phyloP scores from a whole-genome alignment of 768 basidiomycete species.

The Udeniomyces megalosporus region DNA sequence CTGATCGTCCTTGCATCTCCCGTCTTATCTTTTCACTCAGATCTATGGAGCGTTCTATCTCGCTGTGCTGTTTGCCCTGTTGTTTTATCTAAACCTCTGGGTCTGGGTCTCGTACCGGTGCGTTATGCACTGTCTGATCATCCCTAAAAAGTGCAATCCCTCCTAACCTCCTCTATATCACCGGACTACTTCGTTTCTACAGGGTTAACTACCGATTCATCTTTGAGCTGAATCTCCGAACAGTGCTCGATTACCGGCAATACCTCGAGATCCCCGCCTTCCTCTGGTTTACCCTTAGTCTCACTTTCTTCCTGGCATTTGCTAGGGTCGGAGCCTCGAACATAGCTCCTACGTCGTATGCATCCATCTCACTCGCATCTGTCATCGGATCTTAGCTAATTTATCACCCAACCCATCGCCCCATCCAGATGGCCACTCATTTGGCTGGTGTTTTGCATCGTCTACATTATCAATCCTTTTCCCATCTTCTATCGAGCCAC shows the following conservation, averaged over 20 bases:
- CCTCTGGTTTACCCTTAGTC: constrained; percentile 54
- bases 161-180: constrained; percentile 4
- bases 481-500: constrained; percentile 47
- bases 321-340: constrained; percentile 39
- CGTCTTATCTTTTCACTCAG: not conserved
- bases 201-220: constrained; percentile 91
- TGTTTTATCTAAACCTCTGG: constrained; percentile 68
- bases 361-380: too few species aligned
- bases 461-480: constrained; percentile 59
- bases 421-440: constrained; percentile 34
- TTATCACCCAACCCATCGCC: too few species aligned
- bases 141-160: too few species aligned
- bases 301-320: constrained; percentile 68
- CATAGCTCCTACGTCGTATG: constrained; percentile 48
- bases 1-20: too few species aligned
- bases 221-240: constrained; percentile 58
- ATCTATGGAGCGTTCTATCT: constrained; percentile 60
- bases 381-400: too few species aligned
- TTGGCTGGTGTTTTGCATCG: constrained; percentile 52
- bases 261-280: constrained; percentile 59
- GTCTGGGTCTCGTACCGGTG: constrained; percentile 42
- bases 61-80: constrained; percentile 54
- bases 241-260: constrained; percentile 58
- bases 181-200: too few species aligned
- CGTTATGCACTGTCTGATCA: too few species aligned